Base-by-base conservation (phyloP, 2,329 filamentous ascomycete species). In the Beauveria brongniartii region DNA sequence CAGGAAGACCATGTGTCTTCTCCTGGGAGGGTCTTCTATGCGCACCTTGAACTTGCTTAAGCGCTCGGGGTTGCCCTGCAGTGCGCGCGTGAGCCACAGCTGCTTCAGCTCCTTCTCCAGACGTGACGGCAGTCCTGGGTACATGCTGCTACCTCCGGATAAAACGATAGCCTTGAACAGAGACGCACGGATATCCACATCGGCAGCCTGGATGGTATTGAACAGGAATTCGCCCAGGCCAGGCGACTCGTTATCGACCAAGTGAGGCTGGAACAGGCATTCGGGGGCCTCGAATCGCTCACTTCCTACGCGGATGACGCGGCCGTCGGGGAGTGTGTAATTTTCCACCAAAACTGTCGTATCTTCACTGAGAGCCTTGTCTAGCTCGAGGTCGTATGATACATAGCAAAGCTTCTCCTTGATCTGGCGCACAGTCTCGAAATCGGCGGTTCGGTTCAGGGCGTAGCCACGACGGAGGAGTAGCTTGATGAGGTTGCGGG, bases 401-500 rank as follows among this genome's bases (percentile, higher is more conserved):
- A 99, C 93, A 74, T 99, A 99, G 82, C 94, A 97, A 56, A 99
- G 89, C 82, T 99, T 99, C 82, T 99, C 94, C 80, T 99, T 99
- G 80, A 99, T 97, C 75, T 97, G 93, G 64, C 94, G 90, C 61
- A 99, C 94, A 4, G 94, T 99, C 77, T 99, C 94, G 75, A 99
- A 99, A 75, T 99, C 94, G 72, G 94, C 94, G 14, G 94, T 99
- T 74, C 94, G 87, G 84, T 99, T 99, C 64, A 99, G 86, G 41
- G 94, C 92, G 75, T 99, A 99, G 50, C 94, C 94, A 67, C 94
- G 87, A 70, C 94, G 91, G 62, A 96, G 84, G 22, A 99, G 87
- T 55, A 99, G 87, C 55, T 92, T 91, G 75, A 99, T 99, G 65
- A 99, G 84, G 76, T 99, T 97, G 70, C 93, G 89, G n/a, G 94